Percentiles rank a stretch among this genome's conserved stretches.
phyloP scores from a whole-genome alignment of 2,329 filamentous ascomycete species.

The Orbilia javanica region DNA sequence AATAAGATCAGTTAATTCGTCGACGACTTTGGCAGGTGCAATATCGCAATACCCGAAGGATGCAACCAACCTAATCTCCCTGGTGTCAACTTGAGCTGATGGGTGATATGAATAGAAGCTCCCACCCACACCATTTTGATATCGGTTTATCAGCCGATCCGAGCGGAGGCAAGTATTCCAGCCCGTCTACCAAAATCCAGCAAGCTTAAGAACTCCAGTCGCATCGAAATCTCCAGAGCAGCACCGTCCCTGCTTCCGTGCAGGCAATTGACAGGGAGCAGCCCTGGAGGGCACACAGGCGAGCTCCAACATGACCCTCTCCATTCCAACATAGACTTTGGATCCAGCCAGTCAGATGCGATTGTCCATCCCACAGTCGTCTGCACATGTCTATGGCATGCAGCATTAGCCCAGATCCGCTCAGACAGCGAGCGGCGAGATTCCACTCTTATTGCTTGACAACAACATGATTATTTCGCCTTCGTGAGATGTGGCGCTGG shows the following conservation, averaged over 20 bases:
- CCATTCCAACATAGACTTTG: slow-evolving; percentile 8
- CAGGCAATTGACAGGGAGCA: slow-evolving; percentile 24
- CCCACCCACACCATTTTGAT: background rate
- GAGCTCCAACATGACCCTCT: slow-evolving; percentile 38
- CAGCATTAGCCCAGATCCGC: slow-evolving; percentile 20
- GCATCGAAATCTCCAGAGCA: slow-evolving; percentile 28
- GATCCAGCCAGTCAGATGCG: slow-evolving; percentile 16
- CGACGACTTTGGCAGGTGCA: slow-evolving; percentile 42
- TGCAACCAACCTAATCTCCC: slow-evolving; percentile 26
- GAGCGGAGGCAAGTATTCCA: slow-evolving; percentile 27
- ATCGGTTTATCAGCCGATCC: slow-evolving; percentile 45
- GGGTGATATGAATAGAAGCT: slow-evolving; percentile 29
- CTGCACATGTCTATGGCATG: slow-evolving; percentile 27
- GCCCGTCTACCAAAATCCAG: slow-evolving; percentile 27
- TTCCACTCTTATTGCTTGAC: slow-evolving; percentile 11
- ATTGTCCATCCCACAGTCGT: slow-evolving; percentile 24
- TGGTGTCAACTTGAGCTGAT: slow-evolving; percentile 13
- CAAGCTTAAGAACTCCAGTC: slow-evolving; percentile 20
- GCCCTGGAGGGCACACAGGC: slow-evolving; percentile 37
- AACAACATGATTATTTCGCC: background rate
- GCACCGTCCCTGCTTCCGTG: slow-evolving; percentile 50
- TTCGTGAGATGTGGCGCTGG: slow-evolving; percentile 1
- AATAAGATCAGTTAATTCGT: background rate
- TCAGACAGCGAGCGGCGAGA: slow-evolving; percentile 4
- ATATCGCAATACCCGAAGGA: slow-evolving; percentile 22